Conservation (phyloP, 1,284 basidiomycete genomes). For the Abortiporus biennis region DNA sequence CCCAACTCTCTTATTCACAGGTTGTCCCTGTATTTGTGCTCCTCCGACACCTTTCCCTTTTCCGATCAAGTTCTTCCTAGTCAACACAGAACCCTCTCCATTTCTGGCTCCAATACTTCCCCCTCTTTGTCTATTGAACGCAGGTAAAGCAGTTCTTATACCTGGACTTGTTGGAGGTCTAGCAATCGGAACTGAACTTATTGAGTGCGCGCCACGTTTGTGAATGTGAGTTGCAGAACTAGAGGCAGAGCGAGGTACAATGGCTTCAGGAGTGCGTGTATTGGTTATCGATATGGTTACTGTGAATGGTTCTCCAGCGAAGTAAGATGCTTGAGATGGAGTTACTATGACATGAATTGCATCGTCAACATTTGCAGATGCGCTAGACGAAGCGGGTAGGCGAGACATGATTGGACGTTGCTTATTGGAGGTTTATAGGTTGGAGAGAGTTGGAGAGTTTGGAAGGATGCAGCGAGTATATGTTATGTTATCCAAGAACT, state of each 20-base stretch:
- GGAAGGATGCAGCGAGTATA: no score
- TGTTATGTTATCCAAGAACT: no score
- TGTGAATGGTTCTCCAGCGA: slow-evolving; percentile 85
- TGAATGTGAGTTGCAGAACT: slow-evolving; percentile 36
- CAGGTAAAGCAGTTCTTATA: slow-evolving; percentile 36
- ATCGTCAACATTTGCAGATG: slow-evolving; percentile 20
- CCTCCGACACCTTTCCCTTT: not conserved
- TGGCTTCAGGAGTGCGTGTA: slow-evolving; percentile 41
- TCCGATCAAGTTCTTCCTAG: not conserved
- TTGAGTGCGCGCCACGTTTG: slow-evolving; percentile 65
- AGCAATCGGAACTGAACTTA: slow-evolving; percentile 69
- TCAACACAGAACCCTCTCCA: slow-evolving; percentile 25
- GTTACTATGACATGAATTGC: slow-evolving; percentile 60
- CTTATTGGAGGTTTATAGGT: no score
- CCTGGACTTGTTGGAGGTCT: slow-evolving; percentile 77
- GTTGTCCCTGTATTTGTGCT: not conserved
- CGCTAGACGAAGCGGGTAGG: no score
- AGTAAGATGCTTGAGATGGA: slow-evolving; percentile 85
- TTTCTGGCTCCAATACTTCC: slow-evolving; percentile 12
- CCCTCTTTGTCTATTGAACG: slow-evolving; percentile 9
- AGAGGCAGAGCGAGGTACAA: slow-evolving; percentile 20
- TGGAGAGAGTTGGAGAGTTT: no score
- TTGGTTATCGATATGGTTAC: slow-evolving; percentile 88
- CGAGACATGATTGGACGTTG: no score
- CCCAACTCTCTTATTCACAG: slow-evolving; percentile 1